Conservation (phyloP, 2,329 filamentous ascomycete species). For the Nothophoma quercina region DNA sequence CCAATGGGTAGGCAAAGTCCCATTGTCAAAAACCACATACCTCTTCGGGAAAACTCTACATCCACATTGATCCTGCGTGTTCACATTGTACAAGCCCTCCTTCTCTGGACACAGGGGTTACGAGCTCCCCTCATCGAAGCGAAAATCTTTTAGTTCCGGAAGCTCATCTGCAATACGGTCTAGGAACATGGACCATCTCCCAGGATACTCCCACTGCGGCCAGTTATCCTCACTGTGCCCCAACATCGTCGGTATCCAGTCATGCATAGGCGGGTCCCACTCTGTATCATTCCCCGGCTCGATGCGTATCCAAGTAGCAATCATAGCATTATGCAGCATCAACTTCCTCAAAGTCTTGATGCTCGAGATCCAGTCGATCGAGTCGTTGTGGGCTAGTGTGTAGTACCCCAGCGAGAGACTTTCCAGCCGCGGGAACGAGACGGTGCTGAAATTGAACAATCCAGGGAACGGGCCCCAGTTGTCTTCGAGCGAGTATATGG, state of each 20-base stretch:
- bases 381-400: slow-evolving; percentile 18
- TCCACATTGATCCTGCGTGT: not conserved
- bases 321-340: slow-evolving; percentile 19
- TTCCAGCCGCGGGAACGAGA: slow-evolving; percentile 19
- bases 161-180: slow-evolving; percentile 1
- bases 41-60: slow-evolving; percentile 6
- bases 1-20: slow-evolving; percentile 18
- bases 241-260: not conserved
- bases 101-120: no score
- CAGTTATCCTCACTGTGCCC: not conserved
- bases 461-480: slow-evolving; percentile 22
- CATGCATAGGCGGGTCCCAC: not conserved
- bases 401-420: slow-evolving; percentile 17
- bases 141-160: not conserved
- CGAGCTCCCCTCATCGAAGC: not conserved
- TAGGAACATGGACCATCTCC: not conserved
- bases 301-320: slow-evolving; percentile 12
- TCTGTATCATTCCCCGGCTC: not conserved
- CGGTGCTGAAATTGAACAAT: slow-evolving; percentile 10
- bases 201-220: not conserved
- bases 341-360: slow-evolving; percentile 15
- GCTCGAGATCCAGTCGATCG: slow-evolving; percentile 16
- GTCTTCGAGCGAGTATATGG: slow-evolving; percentile 3
- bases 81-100: not conserved
- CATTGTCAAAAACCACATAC: slow-evolving; percentile 16